A percentile compares a stretch with the other conserved stretches of the same genome.
Conservation (phyloP, 768 basidiomycete genomes). For the Suillus discolor region DNA sequence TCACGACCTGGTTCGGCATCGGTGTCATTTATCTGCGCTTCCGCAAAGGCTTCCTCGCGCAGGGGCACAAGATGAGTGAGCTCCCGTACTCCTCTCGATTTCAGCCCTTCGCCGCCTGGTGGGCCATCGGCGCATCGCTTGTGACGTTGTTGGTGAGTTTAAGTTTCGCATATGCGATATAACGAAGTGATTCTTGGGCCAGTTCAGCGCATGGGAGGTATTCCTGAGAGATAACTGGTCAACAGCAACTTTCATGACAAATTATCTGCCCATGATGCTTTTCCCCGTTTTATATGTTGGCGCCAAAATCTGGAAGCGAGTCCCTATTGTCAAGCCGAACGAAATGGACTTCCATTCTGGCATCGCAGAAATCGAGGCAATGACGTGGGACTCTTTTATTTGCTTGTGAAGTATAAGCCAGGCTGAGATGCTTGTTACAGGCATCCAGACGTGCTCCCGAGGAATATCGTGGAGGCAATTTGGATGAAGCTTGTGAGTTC, state of each 20-base stretch:
- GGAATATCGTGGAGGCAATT: slow-evolving; percentile 26
- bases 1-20: slow-evolving; percentile 49
- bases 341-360: slow-evolving; percentile 32
- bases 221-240: slow-evolving; percentile 43
- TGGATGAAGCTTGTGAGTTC: slow-evolving; percentile 32
- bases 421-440: slow-evolving; percentile 15
- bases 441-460: slow-evolving; percentile 30
- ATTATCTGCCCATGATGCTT: slow-evolving; percentile 42
- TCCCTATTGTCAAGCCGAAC: not conserved
- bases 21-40: slow-evolving; percentile 49
- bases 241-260: slow-evolving; percentile 41
- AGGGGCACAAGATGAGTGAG: slow-evolving; percentile 47
- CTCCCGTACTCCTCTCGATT: slow-evolving; percentile 49
- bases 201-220: slow-evolving; percentile 45
- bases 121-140: slow-evolving; percentile 29
- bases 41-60: slow-evolving; percentile 46
- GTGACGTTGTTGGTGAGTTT: slow-evolving; percentile 38
- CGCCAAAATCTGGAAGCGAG: slow-evolving; percentile 22
- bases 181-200: not conserved
- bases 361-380: slow-evolving; percentile 31
- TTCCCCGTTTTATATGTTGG: slow-evolving; percentile 50
- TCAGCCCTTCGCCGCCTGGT: slow-evolving; percentile 46
- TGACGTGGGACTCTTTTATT: slow-evolving; percentile 23
- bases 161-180: no score
- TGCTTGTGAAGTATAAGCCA: not conserved